These are phyloP conservation scores for Scolecobasidium constrictum DNA, from an alignment of 2,329 filamentous ascomycete species.

Conservation along the genomic window DNA sequence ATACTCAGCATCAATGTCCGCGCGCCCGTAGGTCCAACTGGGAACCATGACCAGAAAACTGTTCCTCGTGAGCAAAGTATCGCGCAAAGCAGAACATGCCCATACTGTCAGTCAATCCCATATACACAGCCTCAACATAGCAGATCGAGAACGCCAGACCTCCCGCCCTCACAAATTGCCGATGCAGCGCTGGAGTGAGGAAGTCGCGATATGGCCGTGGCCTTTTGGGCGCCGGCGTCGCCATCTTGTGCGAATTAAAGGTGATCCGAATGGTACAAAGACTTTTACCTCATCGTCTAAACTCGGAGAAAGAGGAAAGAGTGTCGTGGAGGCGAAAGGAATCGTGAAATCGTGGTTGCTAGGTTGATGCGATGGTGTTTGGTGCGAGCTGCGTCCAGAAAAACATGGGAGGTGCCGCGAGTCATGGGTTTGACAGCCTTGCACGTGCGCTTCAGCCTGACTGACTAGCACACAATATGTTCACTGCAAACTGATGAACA, in stretches of 20 bases:
- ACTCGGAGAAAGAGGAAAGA: not conserved
- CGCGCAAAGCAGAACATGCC: too few species aligned
- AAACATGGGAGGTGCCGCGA: too few species aligned
- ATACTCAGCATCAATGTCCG: constrained; percentile 67
- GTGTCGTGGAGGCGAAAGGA: not conserved
- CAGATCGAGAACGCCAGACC: constrained; percentile 58
- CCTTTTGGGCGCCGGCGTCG: constrained; percentile 16
- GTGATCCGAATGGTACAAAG: too few species aligned
- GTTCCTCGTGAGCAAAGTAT: too few species aligned
- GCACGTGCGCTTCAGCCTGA: too few species aligned
- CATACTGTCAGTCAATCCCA: constrained; percentile 61
- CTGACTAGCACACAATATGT: too few species aligned
- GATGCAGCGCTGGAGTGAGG: constrained; percentile 76
- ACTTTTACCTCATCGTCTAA: not conserved
- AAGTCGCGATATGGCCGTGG: constrained; percentile 75
- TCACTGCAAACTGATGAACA: too few species aligned
- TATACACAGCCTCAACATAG: constrained; percentile 59
- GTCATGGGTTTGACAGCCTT: too few species aligned
- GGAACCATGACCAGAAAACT: constrained; percentile 84
- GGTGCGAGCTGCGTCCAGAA: too few species aligned
- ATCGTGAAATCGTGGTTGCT: too few species aligned
- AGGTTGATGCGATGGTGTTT: too few species aligned
- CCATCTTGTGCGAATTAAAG: not conserved
- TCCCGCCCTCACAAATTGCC: constrained; percentile 72
- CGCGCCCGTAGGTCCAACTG: constrained; percentile 62